phyloP scores from a whole-genome alignment of 2,329 filamentous ascomycete genomes.

The Diaporthe humulicola region DNA sequence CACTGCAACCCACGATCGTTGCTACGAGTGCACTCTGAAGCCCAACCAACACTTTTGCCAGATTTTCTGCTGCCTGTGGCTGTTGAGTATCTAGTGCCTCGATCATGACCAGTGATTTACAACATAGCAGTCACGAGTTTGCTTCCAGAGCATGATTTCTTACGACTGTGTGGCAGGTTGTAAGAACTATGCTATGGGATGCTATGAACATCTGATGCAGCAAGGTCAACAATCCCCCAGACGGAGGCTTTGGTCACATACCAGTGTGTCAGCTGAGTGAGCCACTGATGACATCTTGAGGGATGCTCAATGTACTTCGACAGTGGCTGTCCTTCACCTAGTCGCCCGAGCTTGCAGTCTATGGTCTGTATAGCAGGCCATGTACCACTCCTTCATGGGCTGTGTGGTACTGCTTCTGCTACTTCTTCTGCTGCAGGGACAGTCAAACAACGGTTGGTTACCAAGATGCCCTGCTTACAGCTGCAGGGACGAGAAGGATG shows the following conservation, averaged over 20 bases:
- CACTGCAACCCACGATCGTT: no score
- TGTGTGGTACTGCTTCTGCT: neutral
- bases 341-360: neutral
- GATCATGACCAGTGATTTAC: neutral
- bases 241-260: neutral
- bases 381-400: neutral
- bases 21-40: no score
- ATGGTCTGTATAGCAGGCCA: neutral
- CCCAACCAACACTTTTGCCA: no score
- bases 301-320: no score
- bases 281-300: neutral
- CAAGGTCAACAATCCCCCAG: no score
- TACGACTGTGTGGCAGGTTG: neutral
- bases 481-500: neutral
- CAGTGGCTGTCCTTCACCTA: no score
- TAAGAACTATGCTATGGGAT: neutral
- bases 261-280: neutral
- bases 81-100: neutral
- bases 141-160: no score
- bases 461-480: neutral
- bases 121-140: no score
- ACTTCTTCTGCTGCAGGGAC: neutral
- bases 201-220: neutral
- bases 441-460: neutral
- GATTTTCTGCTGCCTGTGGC: neutral